These are phyloP conservation scores for Stylosanthes scabra DNA, from an alignment of 331 rosid species.

Conservation along the genomic window DNA sequence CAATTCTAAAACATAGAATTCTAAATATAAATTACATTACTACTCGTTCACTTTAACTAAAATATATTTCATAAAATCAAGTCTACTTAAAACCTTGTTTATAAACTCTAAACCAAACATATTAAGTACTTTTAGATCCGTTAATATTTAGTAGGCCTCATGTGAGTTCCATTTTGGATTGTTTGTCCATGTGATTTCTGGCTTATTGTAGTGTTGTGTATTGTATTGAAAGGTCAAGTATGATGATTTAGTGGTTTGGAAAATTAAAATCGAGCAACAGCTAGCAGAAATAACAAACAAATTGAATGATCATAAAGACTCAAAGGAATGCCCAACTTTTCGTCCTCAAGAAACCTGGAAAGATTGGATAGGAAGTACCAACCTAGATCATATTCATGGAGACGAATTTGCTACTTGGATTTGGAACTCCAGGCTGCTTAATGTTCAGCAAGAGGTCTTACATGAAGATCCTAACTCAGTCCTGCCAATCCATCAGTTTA, in stretches of 20 bases:
- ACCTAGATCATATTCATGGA: constrained; percentile 57
- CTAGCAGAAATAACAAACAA: constrained; percentile 61
- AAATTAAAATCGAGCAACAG: constrained; percentile 73
- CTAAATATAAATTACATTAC: too few species aligned
- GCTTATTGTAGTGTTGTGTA: constrained; percentile 37
- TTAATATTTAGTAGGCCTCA: constrained; percentile 2
- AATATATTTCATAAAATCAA: too few species aligned
- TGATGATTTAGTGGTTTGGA: constrained; percentile 71
- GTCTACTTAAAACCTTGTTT: too few species aligned
- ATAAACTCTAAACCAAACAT: too few species aligned
- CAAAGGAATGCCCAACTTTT: constrained; percentile 48
- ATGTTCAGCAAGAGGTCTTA: constrained; percentile 49
- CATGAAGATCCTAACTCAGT: constrained; percentile 47
- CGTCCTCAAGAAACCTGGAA: constrained; percentile 76
- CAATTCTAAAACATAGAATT: too few species aligned
- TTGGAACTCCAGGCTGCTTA: constrained; percentile 54
- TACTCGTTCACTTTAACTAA: too few species aligned
- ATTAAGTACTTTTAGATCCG: constrained; percentile 2
- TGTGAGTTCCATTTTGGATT: constrained; percentile 23
- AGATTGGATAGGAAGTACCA: constrained; percentile 72
- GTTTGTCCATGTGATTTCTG: constrained; percentile 13
- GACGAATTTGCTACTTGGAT: constrained; percentile 70
- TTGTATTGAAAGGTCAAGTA: constrained; percentile 61
- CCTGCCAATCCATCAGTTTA: constrained; percentile 48
- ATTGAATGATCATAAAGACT: constrained; percentile 55